Evolutionary conservation across 805 yeast species (phyloP).

Genomic region (Wickerhamomyces canadensis): DNA sequence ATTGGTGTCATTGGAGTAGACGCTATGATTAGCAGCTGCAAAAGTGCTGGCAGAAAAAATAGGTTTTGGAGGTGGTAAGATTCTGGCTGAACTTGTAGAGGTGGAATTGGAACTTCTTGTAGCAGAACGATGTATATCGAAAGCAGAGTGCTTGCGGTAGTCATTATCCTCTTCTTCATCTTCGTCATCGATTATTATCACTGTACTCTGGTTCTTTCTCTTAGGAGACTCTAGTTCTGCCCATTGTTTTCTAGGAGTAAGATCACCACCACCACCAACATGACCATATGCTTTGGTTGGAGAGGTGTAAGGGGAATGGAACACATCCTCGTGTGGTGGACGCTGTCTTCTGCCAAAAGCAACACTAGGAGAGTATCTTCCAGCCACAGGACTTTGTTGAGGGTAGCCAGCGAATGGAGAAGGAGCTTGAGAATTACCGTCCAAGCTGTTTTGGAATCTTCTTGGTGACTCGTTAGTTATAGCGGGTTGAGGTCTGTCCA

Average conservation of each 20-base stretch:
- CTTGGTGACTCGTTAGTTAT: slow-evolving; percentile 18
- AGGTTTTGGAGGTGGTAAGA: slow-evolving; percentile 60
- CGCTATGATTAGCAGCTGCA: slow-evolving; percentile 45
- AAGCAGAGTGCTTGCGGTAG: slow-evolving; percentile 6
- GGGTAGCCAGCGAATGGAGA: slow-evolving; percentile 16
- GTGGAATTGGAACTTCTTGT: slow-evolving; percentile 25
- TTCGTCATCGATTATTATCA: slow-evolving; percentile 40
- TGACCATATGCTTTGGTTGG: slow-evolving; percentile 22
- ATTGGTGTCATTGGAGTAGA: not conserved
- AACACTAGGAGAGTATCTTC: slow-evolving; percentile 39
- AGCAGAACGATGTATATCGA: slow-evolving; percentile 32
- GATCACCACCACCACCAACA: slow-evolving; percentile 1
- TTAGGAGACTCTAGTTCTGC: slow-evolving; percentile 71
- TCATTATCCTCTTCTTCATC: slow-evolving; percentile 26
- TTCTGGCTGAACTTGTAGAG: slow-evolving; percentile 32
- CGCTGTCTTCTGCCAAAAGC: slow-evolving; percentile 29
- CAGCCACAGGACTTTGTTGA: slow-evolving; percentile 3
- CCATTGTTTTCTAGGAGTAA: slow-evolving; percentile 59
- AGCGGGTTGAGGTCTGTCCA: slow-evolving; percentile 20
- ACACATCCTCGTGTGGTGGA: slow-evolving; percentile 14
- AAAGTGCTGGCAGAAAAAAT: slow-evolving; percentile 57
- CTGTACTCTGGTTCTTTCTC: slow-evolving; percentile 45
- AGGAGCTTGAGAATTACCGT: slow-evolving; percentile 1
- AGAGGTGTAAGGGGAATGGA: slow-evolving; percentile 26
- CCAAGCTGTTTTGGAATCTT: slow-evolving; percentile 7